Percentiles rank a stretch among this genome's conserved stretches.
These are phyloP conservation scores for Stereocaulon alpinum DNA, from an alignment of 495 filamentous ascomycete genomes.

Conservation along the genomic window DNA sequence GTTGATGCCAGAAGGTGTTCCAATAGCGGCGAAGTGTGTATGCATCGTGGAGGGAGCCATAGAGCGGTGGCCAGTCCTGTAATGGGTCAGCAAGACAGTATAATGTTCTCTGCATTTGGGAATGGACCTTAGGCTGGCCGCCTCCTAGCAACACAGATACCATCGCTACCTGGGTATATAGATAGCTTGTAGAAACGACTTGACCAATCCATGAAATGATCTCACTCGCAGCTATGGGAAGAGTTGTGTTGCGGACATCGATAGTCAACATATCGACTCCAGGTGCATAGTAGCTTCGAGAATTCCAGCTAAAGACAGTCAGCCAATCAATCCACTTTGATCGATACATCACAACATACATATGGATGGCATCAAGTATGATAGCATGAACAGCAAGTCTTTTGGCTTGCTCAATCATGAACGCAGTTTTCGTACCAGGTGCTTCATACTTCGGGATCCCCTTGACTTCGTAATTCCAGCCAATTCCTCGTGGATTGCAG, in stretches of 20 bases:
- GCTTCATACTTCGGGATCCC: not conserved
- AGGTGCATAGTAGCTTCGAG: not conserved
- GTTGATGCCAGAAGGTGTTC: not conserved
- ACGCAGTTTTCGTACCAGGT: not conserved
- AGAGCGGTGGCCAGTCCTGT: not conserved
- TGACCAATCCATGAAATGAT: not conserved
- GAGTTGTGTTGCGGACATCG: not conserved
- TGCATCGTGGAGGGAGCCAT: not conserved
- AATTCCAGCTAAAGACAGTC: not conserved
- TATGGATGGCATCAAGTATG: not conserved
- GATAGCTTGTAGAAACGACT: not conserved
- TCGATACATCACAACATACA: not conserved
- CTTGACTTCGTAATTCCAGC: not conserved
- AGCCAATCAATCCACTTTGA: too few relatives aligned
- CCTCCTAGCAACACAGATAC: not conserved
- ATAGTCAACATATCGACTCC: not conserved
- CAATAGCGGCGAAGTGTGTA: not conserved
- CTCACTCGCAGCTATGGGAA: not conserved
- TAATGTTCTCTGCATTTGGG: too few relatives aligned
- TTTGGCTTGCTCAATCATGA: not conserved
- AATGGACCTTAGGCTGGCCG: not conserved
- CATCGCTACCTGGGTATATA: not conserved
- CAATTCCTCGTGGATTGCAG: not conserved
- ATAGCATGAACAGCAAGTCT: not conserved
- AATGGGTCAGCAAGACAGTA: not conserved